Conservation (phyloP, 768 basidiomycete genomes). For the Podaxis pistillaris region DNA sequence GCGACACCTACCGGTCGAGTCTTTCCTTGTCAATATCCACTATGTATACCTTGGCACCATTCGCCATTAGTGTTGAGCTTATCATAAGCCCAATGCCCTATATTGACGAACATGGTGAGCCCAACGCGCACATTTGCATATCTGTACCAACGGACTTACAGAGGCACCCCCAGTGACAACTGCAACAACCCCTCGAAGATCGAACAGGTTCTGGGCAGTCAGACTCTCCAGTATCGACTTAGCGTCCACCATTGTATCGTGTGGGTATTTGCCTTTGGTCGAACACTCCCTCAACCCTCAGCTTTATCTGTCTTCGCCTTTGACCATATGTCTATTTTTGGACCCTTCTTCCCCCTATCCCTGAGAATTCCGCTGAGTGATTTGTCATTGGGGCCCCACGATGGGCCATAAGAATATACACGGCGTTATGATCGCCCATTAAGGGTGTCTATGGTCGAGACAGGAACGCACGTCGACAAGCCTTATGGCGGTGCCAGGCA, state of each 20-base stretch:
- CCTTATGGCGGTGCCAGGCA: too few relatives aligned
- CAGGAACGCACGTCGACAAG: too few relatives aligned
- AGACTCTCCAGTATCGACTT: slow-evolving; percentile 29
- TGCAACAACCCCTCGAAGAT: slow-evolving; percentile 42
- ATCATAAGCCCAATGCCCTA: slow-evolving; percentile 55
- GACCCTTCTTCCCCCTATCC: background rate
- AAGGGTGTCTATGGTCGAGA: too few relatives aligned
- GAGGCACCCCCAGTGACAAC: slow-evolving; percentile 42
- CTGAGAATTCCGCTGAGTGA: background rate
- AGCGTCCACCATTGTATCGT: slow-evolving; percentile 20
- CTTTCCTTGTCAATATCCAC: slow-evolving; percentile 41
- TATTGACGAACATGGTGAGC: background rate
- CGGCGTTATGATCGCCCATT: background rate
- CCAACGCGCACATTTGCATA: background rate
- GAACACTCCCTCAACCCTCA: background rate
- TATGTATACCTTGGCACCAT: slow-evolving; percentile 49
- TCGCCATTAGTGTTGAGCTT: slow-evolving; percentile 41
- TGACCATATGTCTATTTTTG: background rate
- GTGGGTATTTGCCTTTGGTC: background rate
- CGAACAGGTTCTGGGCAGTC: slow-evolving; percentile 36
- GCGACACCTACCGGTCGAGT: slow-evolving; percentile 33
- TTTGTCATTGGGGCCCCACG: background rate
- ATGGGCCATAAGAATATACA: background rate
- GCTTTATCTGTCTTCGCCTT: background rate
- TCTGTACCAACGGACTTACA: slow-evolving; percentile 3